A percentile compares a stretch with the other conserved stretches of the same genome.
Conservation (phyloP, 23 red algal genomes). For the Pyropia haitanensis region DNA sequence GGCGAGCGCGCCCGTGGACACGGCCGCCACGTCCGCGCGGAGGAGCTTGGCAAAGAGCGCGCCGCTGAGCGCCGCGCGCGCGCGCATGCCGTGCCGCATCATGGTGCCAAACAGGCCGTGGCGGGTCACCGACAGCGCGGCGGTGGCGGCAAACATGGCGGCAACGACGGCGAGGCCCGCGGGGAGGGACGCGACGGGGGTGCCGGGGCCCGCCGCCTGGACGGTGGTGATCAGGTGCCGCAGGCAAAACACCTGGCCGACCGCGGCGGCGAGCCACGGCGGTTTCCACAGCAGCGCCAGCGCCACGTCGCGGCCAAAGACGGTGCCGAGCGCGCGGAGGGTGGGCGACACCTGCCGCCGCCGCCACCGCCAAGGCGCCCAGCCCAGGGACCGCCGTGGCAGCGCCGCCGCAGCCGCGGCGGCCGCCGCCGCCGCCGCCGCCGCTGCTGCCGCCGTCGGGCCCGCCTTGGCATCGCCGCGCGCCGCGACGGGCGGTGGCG, state of each 20-base stretch:
- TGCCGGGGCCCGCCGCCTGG: too few species aligned
- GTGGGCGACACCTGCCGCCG: too few species aligned
- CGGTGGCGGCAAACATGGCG: not conserved
- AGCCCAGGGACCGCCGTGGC: too few species aligned
- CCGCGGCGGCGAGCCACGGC: not conserved
- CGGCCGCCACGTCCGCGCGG: not conserved
- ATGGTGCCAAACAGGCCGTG: conserved; percentile 9
- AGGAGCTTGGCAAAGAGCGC: conserved; percentile 14
- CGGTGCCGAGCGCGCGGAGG: too few species aligned
- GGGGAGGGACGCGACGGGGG: not conserved
- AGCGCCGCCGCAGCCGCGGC: too few species aligned
- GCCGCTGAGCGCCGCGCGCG: conserved; percentile 2
- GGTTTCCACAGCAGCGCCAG: conserved; percentile 5
- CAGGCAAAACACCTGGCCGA: conserved; percentile 10
- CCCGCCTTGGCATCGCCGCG: too few species aligned
- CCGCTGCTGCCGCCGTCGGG: too few species aligned
- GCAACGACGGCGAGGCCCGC: conserved; percentile 9
- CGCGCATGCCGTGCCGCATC: conserved; percentile 11
- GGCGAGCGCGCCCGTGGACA: conserved; percentile 4
- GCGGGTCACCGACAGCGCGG: not conserved
- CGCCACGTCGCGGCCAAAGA: too few species aligned
- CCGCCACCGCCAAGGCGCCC: too few species aligned
- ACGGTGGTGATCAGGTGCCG: not conserved
- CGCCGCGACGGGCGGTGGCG: too few species aligned
- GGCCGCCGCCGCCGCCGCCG: too few species aligned